A percentile compares a stretch with the other conserved stretches of the same genome.
Evolutionary conservation across 441 rosid species (phyloP).

Genomic region (Kokia cookei): DNA sequence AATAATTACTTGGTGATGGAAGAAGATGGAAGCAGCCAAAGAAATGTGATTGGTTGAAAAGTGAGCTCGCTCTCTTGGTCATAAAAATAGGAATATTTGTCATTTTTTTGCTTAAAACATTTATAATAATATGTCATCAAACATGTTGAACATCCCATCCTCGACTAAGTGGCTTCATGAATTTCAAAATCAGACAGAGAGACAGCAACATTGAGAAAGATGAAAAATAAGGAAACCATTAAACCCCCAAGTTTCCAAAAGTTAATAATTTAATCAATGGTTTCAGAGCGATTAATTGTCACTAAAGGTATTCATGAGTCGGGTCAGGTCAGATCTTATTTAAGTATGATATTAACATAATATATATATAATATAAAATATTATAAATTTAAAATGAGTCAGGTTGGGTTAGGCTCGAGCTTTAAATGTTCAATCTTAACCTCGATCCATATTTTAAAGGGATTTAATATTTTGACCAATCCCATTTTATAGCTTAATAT

Average conservation of each 20-base stretch:
- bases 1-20: not conserved
- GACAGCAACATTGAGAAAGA: not conserved
- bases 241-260: not conserved
- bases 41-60: not conserved
- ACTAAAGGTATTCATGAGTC: not conserved
- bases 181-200: conserved; percentile 4
- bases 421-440: no score
- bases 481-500: no score
- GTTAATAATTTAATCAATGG: not conserved
- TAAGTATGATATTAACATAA: no score
- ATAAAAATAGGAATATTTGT: not conserved
- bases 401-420: no score
- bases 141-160: not conserved
- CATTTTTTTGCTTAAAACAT: not conserved
- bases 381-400: no score
- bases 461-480: no score
- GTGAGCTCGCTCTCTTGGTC: not conserved
- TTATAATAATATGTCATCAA: not conserved
- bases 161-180: conserved; percentile 2
- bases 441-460: no score
- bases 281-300: not conserved
- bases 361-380: no score
- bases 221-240: not conserved
- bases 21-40: not conserved
- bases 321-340: no score